Percentiles rank a stretch among this genome's conserved stretches.
Conservation (phyloP, 768 basidiomycete species). For the Russula ochroleuca region DNA sequence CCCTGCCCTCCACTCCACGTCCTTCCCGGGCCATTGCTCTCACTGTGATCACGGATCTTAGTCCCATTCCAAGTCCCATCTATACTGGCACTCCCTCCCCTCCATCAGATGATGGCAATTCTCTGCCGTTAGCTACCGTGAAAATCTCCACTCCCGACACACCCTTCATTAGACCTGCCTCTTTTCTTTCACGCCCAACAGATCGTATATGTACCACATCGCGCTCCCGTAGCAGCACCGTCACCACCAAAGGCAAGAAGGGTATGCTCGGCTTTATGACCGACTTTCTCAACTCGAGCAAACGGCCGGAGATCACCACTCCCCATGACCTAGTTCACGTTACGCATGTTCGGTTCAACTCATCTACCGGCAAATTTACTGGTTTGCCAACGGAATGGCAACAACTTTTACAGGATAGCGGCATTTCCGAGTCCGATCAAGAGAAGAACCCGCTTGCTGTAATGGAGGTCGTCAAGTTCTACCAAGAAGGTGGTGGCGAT, state of each 20-base stretch:
- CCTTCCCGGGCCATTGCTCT: conserved; percentile 66
- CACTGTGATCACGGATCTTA: conserved; percentile 52
- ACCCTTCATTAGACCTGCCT: too few relatives aligned
- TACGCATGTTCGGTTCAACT: conserved; percentile 99
- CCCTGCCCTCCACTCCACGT: conserved; percentile 56
- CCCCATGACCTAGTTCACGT: conserved; percentile 94
- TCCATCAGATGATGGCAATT: conserved; percentile 35
- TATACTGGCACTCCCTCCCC: conserved; percentile 39
- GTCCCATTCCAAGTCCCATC: conserved; percentile 24
- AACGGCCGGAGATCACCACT: conserved; percentile 88
- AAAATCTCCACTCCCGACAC: neutral
- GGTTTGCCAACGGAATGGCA: conserved; percentile 99
- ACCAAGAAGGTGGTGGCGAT: conserved; percentile 67
- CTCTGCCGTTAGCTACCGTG: neutral
- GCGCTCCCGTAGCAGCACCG: conserved; percentile 43
- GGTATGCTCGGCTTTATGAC: conserved; percentile 62
- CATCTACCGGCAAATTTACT: conserved; percentile 96
- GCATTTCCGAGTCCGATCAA: conserved; percentile 80
- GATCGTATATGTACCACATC: conserved; percentile 29
- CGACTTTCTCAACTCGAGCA: conserved; percentile 70
- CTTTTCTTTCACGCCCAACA: too few relatives aligned
- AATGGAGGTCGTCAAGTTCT: conserved; percentile 98
- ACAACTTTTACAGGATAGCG: conserved; percentile 46
- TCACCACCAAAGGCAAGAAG: conserved; percentile 48
- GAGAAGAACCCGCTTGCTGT: conserved; percentile 97